Percentiles rank a stretch among this genome's conserved stretches.
Evolutionary conservation across 2,329 filamentous ascomycete species (phyloP).

Genomic region (Dactylellina cionopaga): DNA sequence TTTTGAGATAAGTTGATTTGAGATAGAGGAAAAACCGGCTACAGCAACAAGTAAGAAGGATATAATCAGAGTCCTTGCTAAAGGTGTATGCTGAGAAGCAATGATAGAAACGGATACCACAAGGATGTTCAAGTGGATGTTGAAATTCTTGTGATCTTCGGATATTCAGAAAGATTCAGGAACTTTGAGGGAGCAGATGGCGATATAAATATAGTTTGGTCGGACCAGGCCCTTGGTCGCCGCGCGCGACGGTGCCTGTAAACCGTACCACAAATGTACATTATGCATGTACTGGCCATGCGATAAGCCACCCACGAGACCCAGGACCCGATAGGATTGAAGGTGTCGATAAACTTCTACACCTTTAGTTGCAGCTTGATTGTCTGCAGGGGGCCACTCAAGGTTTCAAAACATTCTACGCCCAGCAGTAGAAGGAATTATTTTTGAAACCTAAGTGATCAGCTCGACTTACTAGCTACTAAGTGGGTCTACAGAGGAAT

Average conservation of each 20-base stretch:
- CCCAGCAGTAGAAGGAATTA: constrained; percentile 19
- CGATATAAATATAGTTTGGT: constrained; percentile 31
- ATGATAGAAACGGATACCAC: constrained; percentile 28
- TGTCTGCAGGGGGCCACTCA: constrained; percentile 49
- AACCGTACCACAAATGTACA: too few relatives aligned
- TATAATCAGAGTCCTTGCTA: constrained; percentile 12
- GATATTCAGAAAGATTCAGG: constrained; percentile 28
- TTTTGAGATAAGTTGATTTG: constrained; percentile 29
- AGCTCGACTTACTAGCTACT: constrained; percentile 38
- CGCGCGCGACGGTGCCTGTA: too few relatives aligned
- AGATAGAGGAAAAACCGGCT: constrained; percentile 12
- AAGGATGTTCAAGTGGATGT: constrained; percentile 26
- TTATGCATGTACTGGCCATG: constrained; percentile 22
- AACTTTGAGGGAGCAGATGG: constrained; percentile 18
- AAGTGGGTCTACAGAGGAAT: constrained; percentile 12
- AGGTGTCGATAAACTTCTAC: constrained; percentile 17
- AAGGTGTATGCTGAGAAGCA: constrained; percentile 19
- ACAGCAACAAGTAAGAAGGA: constrained; percentile 6
- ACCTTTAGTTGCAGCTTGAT: constrained; percentile 45
- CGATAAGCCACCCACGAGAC: constrained; percentile 45
- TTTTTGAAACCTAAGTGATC: constrained; percentile 38
- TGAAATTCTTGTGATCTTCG: constrained; percentile 48
- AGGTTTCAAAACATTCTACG: constrained; percentile 41
- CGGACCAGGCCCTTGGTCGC: constrained; percentile 16
- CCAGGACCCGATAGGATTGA: constrained; percentile 18